Evolutionary conservation across 2,329 filamentous ascomycete species (phyloP).

Genomic region (Exophiala mesophila): DNA sequence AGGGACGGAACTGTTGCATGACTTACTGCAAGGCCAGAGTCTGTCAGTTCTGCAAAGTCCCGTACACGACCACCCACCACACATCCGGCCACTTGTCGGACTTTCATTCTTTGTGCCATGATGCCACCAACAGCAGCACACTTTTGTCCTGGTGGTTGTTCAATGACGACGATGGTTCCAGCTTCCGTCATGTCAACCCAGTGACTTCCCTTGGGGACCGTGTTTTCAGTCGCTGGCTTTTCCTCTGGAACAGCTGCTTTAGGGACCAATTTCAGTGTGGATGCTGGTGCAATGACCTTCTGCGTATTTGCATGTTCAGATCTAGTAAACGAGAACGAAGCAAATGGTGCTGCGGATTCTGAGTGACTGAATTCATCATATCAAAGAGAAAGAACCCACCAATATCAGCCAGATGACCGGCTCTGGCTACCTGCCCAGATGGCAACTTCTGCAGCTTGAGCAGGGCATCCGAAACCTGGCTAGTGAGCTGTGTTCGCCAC

Average conservation of each 20-base stretch:
- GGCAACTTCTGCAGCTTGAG: slow-evolving; percentile 56
- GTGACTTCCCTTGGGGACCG: slow-evolving; percentile 57
- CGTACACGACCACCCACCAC: slow-evolving; percentile 65
- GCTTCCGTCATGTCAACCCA: slow-evolving; percentile 62
- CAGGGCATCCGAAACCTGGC: slow-evolving; percentile 65
- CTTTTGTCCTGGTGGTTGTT: slow-evolving; percentile 59
- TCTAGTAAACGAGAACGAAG: slow-evolving; percentile 5
- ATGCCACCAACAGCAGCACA: slow-evolving; percentile 74
- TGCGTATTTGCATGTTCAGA: background rate
- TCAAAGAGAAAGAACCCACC: slow-evolving; percentile 34
- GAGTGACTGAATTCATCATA: too few species aligned
- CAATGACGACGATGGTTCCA: slow-evolving; percentile 60
- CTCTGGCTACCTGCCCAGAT: slow-evolving; percentile 48
- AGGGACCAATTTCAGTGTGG: slow-evolving; percentile 50
- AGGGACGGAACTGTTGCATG: background rate
- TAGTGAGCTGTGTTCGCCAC: background rate
- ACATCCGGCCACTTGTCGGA: slow-evolving; percentile 55
- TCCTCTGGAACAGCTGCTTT: slow-evolving; percentile 36
- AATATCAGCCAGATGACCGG: slow-evolving; percentile 63
- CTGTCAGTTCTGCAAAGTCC: slow-evolving; percentile 58
- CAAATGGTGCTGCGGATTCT: slow-evolving; percentile 15
- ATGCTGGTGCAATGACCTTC: slow-evolving; percentile 39
- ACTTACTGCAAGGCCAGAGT: slow-evolving; percentile 54
- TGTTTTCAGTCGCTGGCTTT: slow-evolving; percentile 33
- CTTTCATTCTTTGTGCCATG: slow-evolving; percentile 65